phyloP scores from a whole-genome alignment of 23 red algal genomes.

The Chondrus crispus region DNA sequence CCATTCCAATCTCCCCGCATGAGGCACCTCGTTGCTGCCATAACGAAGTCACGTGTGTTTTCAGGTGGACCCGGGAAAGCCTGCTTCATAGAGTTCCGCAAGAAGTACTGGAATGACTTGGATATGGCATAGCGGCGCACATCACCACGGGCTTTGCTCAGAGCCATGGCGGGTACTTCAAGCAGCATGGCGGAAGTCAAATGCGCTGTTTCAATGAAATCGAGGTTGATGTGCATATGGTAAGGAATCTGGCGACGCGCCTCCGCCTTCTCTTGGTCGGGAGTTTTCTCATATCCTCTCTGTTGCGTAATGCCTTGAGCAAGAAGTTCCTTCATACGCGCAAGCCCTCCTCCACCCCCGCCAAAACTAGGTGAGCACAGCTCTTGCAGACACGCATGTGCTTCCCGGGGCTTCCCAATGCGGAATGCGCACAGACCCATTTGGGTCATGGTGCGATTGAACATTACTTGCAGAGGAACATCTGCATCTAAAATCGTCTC shows the following conservation, averaged over 20 bases:
- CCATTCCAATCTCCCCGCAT: constrained; percentile 80
- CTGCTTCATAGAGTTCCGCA: constrained; percentile 90
- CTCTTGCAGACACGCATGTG: constrained; percentile 83
- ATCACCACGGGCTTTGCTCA: constrained; percentile 70
- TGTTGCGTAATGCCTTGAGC: constrained; percentile 79
- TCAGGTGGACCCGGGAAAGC: constrained; percentile 90
- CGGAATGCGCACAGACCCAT: constrained; percentile 98
- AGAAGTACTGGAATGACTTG: constrained; percentile 91
- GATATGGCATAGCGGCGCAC: constrained; percentile 62
- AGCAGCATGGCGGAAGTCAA: constrained; percentile 96
- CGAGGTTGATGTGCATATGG: constrained; percentile 95
- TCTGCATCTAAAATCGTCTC: constrained; percentile 83
- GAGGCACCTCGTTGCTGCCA: constrained; percentile 78
- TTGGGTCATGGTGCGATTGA: constrained; percentile 98
- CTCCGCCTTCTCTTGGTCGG: constrained; percentile 92
- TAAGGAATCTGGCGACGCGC: constrained; percentile 88
- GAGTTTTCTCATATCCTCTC: constrained; percentile 86
- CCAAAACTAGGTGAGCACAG: constrained; percentile 87
- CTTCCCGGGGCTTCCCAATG: constrained; percentile 74
- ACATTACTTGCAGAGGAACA: constrained; percentile 82
- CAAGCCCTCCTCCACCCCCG: constrained; percentile 65
- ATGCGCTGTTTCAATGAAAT: constrained; percentile 95
- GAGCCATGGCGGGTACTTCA: constrained; percentile 91
- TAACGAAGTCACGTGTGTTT: constrained; percentile 94
- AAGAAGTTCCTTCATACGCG: constrained; percentile 90